phyloP scores from a whole-genome alignment of 164 flowering plant genomes.

The Vitis cinerea region DNA sequence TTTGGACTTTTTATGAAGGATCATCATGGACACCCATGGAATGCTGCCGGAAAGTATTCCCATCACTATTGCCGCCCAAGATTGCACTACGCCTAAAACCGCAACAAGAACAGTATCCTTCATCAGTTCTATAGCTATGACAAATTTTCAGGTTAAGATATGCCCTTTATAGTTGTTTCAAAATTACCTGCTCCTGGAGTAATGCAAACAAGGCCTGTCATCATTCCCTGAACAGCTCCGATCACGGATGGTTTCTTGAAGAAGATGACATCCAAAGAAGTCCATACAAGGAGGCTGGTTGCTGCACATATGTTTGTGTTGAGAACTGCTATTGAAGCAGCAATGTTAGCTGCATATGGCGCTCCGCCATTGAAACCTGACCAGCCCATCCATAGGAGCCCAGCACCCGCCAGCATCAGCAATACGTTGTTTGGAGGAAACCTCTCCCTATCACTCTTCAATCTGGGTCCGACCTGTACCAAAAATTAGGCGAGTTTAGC shows the following conservation, averaged over 20 bases:
- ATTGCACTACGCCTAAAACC: conserved; percentile 50
- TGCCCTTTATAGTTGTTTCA: neutral
- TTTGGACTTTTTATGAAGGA: conserved; percentile 54
- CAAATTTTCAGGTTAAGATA: neutral
- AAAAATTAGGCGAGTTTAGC: conserved; percentile 9
- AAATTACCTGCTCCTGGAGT: conserved; percentile 62
- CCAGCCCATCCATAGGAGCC: conserved; percentile 74
- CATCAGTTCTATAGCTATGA: neutral
- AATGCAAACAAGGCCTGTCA: conserved; percentile 64
- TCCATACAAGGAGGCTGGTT: conserved; percentile 63
- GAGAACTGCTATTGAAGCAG: conserved; percentile 44
- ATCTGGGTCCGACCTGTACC: conserved; percentile 78
- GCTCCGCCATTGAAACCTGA: conserved; percentile 72
- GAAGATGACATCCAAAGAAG: conserved; percentile 52
- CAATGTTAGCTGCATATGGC: conserved; percentile 52
- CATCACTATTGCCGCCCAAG: conserved; percentile 70
- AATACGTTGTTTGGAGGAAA: conserved; percentile 59
- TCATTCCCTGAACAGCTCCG: conserved; percentile 70
- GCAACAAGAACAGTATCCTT: too few relatives aligned
- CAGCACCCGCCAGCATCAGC: conserved; percentile 62
- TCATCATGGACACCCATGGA: conserved; percentile 74
- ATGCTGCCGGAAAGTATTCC: conserved; percentile 60
- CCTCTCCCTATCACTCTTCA: conserved; percentile 58
- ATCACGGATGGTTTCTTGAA: conserved; percentile 64
- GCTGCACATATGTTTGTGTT: conserved; percentile 62